Evolutionary conservation across 495 filamentous ascomycete genomes (phyloP).

Genomic region (Choiromyces venosus): DNA sequence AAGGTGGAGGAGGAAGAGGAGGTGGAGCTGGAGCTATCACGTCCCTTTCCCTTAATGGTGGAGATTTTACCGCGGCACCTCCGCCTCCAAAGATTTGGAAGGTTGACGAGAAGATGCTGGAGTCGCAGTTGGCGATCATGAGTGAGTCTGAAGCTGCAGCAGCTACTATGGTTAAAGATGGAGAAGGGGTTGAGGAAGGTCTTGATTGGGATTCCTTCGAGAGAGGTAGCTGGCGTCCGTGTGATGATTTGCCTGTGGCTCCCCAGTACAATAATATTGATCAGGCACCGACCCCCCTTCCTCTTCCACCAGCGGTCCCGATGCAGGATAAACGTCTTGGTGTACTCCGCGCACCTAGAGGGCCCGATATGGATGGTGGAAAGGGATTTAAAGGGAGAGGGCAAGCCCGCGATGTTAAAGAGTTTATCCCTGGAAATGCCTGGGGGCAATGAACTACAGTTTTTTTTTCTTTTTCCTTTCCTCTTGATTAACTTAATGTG

Average conservation of each 20-base stretch:
- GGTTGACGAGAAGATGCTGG: constrained; percentile 36
- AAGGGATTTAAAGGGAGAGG: constrained; percentile 28
- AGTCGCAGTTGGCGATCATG: constrained; percentile 24
- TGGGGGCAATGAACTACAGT: not conserved
- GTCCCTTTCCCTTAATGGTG: constrained; percentile 33
- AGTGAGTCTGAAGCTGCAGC: not conserved
- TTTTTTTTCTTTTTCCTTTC: not conserved
- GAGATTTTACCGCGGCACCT: constrained; percentile 19
- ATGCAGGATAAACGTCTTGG: not conserved
- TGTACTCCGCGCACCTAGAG: constrained; percentile 19
- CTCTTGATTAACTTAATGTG: not conserved
- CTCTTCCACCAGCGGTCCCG: not conserved
- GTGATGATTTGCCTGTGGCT: not conserved
- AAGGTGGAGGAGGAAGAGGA: not conserved
- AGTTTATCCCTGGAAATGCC: not conserved
- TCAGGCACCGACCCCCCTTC: not conserved
- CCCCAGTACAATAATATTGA: not conserved
- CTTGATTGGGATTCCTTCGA: constrained; percentile 39
- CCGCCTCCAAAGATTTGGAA: constrained; percentile 10
- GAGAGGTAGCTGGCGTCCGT: constrained; percentile 11
- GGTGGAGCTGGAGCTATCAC: constrained; percentile 26
- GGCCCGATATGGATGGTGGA: constrained; percentile 32
- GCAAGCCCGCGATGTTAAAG: not conserved
- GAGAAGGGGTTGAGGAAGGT: constrained; percentile 14
- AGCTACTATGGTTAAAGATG: constrained; percentile 6